A percentile compares a stretch with the other conserved stretches of the same genome.
phyloP scores from a whole-genome alignment of 2,329 filamentous ascomycete species.

The Tolypocladium amazonense region DNA sequence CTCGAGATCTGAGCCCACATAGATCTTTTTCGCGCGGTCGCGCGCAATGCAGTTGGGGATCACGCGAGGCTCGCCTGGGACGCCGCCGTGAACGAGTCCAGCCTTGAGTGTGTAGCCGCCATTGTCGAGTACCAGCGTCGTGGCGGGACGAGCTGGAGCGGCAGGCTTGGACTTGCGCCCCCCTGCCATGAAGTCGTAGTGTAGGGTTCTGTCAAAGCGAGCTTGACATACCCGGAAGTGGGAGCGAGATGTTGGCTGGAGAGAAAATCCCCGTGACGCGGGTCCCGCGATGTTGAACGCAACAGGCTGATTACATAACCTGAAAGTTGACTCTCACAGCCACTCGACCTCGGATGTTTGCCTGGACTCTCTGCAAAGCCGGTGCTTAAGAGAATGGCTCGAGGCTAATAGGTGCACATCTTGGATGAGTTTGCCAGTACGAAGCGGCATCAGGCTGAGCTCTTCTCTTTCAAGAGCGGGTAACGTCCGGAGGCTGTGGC shows the following conservation, averaged over 20 bases:
- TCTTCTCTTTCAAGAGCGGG: not conserved
- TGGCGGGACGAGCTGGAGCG: conserved; percentile 41
- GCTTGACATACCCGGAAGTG: not conserved
- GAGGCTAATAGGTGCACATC: not conserved
- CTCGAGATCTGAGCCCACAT: conserved; percentile 69
- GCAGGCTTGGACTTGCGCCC: conserved; percentile 42
- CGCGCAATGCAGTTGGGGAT: conserved; percentile 87
- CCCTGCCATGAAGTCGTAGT: conserved; percentile 26
- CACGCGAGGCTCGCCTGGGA: conserved; percentile 47
- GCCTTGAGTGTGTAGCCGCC: conserved; percentile 88
- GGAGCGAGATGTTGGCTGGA: not conserved
- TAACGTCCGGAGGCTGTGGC: not conserved
- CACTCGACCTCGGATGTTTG: not conserved
- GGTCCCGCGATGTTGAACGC: not conserved
- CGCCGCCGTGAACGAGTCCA: conserved; percentile 51
- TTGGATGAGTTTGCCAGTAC: not conserved
- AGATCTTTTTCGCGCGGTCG: conserved; percentile 67
- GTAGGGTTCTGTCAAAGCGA: not conserved
- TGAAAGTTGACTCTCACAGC: not conserved
- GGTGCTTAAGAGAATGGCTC: too few species aligned
- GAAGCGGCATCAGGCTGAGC: not conserved
- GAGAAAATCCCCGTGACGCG: not conserved
- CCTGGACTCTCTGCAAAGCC: not conserved
- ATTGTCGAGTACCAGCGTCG: conserved; percentile 85
- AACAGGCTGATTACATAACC: not conserved